A percentile compares a stretch with the other conserved stretches of the same genome.
These are phyloP conservation scores for Neurospora sp. DNA, from an alignment of 495 filamentous ascomycete species.

Conservation along the genomic window DNA sequence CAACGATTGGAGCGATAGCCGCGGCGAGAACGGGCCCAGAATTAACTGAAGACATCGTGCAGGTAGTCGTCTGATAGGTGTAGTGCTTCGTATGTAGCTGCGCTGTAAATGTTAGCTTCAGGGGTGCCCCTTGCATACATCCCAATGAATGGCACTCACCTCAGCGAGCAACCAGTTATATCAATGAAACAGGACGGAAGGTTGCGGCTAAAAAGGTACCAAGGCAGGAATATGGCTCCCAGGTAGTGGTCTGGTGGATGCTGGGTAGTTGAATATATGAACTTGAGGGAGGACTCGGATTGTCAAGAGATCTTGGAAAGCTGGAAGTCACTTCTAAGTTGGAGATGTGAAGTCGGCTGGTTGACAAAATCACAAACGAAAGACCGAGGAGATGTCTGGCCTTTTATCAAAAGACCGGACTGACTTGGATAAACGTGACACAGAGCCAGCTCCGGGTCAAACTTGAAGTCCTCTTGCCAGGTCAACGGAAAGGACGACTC, in stretches of 20 bases:
- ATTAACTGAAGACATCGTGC: constrained; percentile 14
- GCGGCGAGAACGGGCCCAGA: constrained; percentile 18
- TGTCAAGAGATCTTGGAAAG: background rate
- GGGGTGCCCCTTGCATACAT: background rate
- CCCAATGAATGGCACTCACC: background rate
- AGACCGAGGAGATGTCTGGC: background rate
- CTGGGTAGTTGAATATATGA: background rate
- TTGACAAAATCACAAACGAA: background rate
- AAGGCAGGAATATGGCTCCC: background rate
- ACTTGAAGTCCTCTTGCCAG: background rate
- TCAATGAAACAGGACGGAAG: background rate
- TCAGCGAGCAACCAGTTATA: background rate
- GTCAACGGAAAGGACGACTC: background rate
- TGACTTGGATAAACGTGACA: background rate
- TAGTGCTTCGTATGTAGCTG: background rate
- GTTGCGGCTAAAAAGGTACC: background rate
- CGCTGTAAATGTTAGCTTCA: background rate
- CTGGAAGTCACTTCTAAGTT: background rate
- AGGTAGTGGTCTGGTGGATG: background rate
- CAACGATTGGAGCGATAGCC: constrained; percentile 11
- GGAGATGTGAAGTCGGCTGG: background rate
- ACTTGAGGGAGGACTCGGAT: background rate
- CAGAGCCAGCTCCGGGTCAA: background rate
- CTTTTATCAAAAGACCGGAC: background rate
- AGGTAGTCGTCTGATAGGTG: background rate